These are phyloP conservation scores for Juglanconis oblonga DNA, from an alignment of 2,329 filamentous ascomycete genomes.

Conservation along the genomic window DNA sequence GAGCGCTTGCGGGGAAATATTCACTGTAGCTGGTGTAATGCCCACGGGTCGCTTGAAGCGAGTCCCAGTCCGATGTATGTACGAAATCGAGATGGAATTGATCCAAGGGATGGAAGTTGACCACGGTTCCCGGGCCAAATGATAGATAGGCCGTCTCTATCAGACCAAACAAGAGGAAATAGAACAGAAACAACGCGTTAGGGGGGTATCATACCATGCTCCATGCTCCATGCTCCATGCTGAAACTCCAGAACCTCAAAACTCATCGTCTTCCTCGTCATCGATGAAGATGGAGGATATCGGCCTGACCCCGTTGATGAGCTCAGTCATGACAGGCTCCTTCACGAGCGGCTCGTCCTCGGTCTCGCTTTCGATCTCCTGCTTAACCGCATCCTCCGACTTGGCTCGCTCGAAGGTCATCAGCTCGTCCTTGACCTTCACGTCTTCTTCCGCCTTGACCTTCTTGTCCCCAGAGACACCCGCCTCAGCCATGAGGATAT, in stretches of 20 bases:
- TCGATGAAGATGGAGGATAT: constrained; percentile 16
- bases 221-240: background rate
- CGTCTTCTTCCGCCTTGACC: constrained; percentile 24
- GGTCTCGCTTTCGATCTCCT: background rate
- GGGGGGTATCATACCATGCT: constrained; percentile 13
- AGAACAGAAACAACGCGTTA: background rate
- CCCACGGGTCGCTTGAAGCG: too few relatives aligned
- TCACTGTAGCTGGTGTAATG: too few relatives aligned
- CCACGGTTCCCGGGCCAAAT: background rate
- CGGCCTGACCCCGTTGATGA: background rate
- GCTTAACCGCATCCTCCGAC: background rate
- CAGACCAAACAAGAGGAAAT: background rate
- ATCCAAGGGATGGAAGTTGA: background rate
- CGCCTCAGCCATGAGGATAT: constrained; percentile 1
- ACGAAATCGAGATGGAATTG: too few relatives aligned
- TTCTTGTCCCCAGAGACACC: background rate
- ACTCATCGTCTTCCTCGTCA: constrained; percentile 14
- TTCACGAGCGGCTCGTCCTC: background rate
- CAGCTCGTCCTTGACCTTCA: background rate
- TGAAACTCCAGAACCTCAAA: constrained; percentile 5
- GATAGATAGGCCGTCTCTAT: background rate
- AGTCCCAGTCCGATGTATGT: too few relatives aligned
- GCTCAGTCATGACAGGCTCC: background rate
- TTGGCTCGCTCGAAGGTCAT: background rate
- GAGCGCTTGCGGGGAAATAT: too few relatives aligned